Evolutionary conservation across 192 early-diverging fungal species (phyloP), one percentile per base, ranked within the genome.

Genomic region (Coemansia sp.): DNA sequence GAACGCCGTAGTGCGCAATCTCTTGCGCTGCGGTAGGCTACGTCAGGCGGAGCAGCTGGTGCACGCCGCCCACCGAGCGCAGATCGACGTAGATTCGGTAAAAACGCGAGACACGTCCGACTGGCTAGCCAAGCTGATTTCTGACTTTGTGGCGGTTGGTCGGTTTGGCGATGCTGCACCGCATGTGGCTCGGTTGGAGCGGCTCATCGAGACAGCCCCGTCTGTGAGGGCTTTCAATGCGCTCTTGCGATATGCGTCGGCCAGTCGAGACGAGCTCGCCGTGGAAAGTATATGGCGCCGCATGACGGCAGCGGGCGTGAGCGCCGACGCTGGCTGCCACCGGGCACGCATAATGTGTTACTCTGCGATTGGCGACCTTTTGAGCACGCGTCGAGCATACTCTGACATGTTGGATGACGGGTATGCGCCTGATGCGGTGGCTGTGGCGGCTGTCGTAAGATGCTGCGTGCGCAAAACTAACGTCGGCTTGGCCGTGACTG

Each of bases 351-450:
- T 78, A 1, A 24, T 34, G 13, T 73, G 70, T 44, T 64, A 70
- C 19, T 60, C 77, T 40, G 41, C 29, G 51, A 8, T 10, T 6
- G 67, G 73, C 37, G 59, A 73, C 11, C 41, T 70, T 45, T 64
- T 78, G 66, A 42, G 62, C 57, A 78, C 77, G 37, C 70, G 77
- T 13, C 62, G 77, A 1, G 77, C 77, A 19, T 78, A 73, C 59
- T 44, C 71, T 4, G 77, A 78, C 37, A 73, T 78, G 77, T 60
- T 78, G 27, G 71, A 78, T 21, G 41, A 70, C 33, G 71, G 71
- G 14, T 57, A 73, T 31, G 67, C 65, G 48, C 71, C 71, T 1
- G 59, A 67, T 5, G 29, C n/a, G 3, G 35, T 41, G 21, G 60
- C 71, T 16, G 71, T 73, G 3, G 45, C 29, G 24, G 63, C 67